Base-by-base conservation (phyloP, 2,329 filamentous ascomycete genomes). In the Ophidiomyces ophidiicola region DNA sequence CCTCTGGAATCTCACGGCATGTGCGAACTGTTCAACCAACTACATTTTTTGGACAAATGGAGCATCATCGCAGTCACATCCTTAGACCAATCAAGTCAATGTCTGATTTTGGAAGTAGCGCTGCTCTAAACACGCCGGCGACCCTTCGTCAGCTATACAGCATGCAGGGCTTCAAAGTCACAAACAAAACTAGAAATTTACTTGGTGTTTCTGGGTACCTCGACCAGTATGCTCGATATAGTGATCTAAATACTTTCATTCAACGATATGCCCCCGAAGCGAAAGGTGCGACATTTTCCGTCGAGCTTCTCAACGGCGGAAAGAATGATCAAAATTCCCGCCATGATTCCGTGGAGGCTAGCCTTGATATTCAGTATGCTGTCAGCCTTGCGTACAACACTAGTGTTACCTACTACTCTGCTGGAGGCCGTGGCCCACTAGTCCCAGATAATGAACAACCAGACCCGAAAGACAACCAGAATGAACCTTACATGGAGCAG, bases 401-500 rank as follows among this genome's bases (percentile, higher is more conserved):
- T 2, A 67, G 69, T 6, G 64, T 65, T 0, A 44, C 36, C 3
- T 72, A 71, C 41, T 82, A 74, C 55, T 73, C 69, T 35, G 77
- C 73, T 1, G 76, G 66, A 15, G 78, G 77, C 21, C 60, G 57
- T 15, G 73, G 66, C 32, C 68, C 67, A 0, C 62, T 72, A 41
- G 53, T 67, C 2, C 67, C 71, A 1, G 68, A 72, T 39, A 48
- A 63, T 8, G 60, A 63, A 47, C 51, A 68, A 53, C 19, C 66
- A 54, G 24, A 50, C 17, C 30, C 47, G 0, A 52, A 51, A 6
- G 47, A 61, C 46, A 69, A 76, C 44, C 61, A 61, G 6, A 78
- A 81, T 48, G 79, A 83, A 59, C 77, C 78, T 0, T 84, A 77
- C 53, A 63, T 83, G 2, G 70, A 70, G 11, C 76, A 78, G 55